Base-by-base conservation (phyloP, 2,329 filamentous ascomycete genomes). In the Ascochyta lentis region DNA sequence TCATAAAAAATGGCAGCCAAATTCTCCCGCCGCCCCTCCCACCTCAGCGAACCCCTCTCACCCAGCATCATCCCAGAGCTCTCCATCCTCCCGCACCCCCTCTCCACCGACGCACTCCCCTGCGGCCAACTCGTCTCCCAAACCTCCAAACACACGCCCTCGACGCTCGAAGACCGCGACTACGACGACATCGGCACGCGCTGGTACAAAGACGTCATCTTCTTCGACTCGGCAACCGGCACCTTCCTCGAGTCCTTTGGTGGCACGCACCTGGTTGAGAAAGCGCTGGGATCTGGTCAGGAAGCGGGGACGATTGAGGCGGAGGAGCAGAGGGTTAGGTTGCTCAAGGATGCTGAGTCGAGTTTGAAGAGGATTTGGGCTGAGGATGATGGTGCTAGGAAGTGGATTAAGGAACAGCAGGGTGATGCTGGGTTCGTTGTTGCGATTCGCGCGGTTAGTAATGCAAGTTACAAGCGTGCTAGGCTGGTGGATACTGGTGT, bases 161-260 rank as follows among this genome's bases (percentile, higher is more conserved):
- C 65, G 8, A 57, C 54, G 3, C 67, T 75, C 35, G 61, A 67
- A 49, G 67, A 74, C 60, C 65, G 69, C 42, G 70, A 75, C 67
- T 75, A 67, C 60, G 71, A 74, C 39, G 72, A 75, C 53, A 58
- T 70, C 26, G 71, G 70, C 59, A 67, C 66, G 2, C 63, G 65
- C 44, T 75, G 71, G 71, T 73, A 74, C 68, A 75, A 75, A 46
- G 71, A 74, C 33, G 71, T 75, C 37, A 70, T 75, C 50, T 59
- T 68, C 59, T 63, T 73, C 58, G 58, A 67, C 56, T 31, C 58
- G 4, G 49, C 52, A n/a, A 55, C 61, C 12, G 67, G 66, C 27
- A 37, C 49, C 49, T 73, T 75, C 48, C 51, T 64, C 34, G 61
- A 68, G 40, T 69, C 65, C 41, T 69, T 73, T 23, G 72, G 72